phyloP scores from a whole-genome alignment of 768 basidiomycete genomes.

The Hirschioporus abietinus region DNA sequence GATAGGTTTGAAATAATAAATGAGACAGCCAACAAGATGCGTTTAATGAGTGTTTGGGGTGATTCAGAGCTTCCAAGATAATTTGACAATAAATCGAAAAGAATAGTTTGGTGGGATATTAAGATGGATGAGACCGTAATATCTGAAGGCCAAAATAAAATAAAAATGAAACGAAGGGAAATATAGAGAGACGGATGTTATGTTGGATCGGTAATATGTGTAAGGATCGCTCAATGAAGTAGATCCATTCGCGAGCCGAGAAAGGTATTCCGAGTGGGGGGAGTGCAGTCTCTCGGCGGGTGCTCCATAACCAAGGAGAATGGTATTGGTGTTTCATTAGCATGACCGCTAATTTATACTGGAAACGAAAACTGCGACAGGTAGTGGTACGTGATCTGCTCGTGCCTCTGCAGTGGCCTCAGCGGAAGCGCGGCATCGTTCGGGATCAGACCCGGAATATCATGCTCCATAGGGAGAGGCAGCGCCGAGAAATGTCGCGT shows the following conservation, averaged over 20 bases:
- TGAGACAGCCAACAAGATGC: not conserved
- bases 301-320: not conserved
- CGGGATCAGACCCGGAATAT: conserved; percentile 71
- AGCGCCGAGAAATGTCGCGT: conserved; percentile 83
- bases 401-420: conserved; percentile 55
- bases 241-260: not conserved
- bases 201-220: too few relatives aligned
- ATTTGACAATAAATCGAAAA: not conserved
- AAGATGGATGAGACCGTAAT: conserved; percentile 2
- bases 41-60: not conserved
- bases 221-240: too few relatives aligned
- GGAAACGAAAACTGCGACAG: conserved; percentile 33
- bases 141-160: not conserved
- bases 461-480: conserved; percentile 68
- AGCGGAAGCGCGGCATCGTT: conserved; percentile 45
- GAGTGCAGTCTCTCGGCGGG: not conserved
- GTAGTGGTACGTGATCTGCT: conserved; percentile 51
- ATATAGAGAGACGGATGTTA: not conserved
- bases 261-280: not conserved
- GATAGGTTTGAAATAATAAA: not conserved
- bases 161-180: not conserved
- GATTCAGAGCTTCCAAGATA: not conserved
- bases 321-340: not conserved
- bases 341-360: not conserved
- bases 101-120: not conserved